Evolutionary conservation across 805 yeast genomes (phyloP), one percentile per base, ranked within the genome.

Genomic region (Kuraishia molischiana): DNA sequence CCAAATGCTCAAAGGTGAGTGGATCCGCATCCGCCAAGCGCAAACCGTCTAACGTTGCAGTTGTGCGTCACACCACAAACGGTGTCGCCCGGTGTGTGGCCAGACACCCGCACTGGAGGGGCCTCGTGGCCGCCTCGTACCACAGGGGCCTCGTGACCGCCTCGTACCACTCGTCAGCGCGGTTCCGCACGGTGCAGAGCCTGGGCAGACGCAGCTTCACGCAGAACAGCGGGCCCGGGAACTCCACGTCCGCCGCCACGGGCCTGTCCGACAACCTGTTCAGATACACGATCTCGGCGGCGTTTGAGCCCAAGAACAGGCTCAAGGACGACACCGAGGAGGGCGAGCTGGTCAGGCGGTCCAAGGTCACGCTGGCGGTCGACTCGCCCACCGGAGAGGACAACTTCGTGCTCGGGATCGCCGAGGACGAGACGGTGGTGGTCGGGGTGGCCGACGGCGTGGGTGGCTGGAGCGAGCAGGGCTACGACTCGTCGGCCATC

Each of bases 381-480:
- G 54, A 48, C 35, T 81, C 87, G 4, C 77, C 84, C 4, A 69
- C 85, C 2, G 94, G 94, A 3, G 94, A 84, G 51, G 94, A 84
- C 51, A 83, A 79, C 51, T 77, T 67, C 48, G 75, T 83, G 41
- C 64, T 78, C 20, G 66, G 74, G 6, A 57, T 57, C 18, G 40
- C 41, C 9, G 56, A 51, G 15, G 60, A 61, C 36, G 66, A 69
- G 3, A 59, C 58, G 21, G 44, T 79, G 0, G 73, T 81, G 4
- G 67, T 78, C n/a, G 94, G 90, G 18, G 92, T 84, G 3, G 82
- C 96, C 4, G 98, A 90, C 60, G 98, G 98, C 11, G 97, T 92
- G 3, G 97, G 97, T 13, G 97, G 97, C 3, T 90, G 97, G 97
- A 74, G 84, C 1, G 92, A 85, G 43, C 79, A 84, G 34, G 97